Base-by-base conservation (phyloP, 495 filamentous ascomycete genomes). In the Aspergillus affinis region DNA sequence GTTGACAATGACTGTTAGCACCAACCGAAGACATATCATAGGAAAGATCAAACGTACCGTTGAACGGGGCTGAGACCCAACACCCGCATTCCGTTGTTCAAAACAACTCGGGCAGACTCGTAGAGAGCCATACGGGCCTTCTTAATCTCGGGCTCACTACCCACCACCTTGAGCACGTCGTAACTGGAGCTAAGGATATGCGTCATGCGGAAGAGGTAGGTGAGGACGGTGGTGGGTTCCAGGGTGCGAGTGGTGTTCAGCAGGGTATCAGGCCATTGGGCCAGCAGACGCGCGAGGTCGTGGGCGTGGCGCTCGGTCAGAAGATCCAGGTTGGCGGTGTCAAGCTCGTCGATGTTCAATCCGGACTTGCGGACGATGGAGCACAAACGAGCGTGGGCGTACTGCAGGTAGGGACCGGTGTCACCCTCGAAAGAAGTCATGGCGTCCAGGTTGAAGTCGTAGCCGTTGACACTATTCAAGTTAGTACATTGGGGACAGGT, bases 141-240 rank as follows among this genome's bases (percentile, higher is more conserved):
- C 79, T 88, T 89, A 41, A 90, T 65, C 66, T 87, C 87, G 17
- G 81, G 81, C 69, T 84, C 83, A 66, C 85, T 90, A 49, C 90
- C 89, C 13, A 93, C 82, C 23, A 96, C 88, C 68, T 89, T 82
- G 32, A 96, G 81, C 5, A 90, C 83, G 65, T 92, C 91, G 70
- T 94, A 96, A 70, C 87, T 89, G 44, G 86, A 90, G 78, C 89
- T 93, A 56, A 96, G 73, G 53, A 86, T 80, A 70, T 94, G 91
- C 1, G 90, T 95, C 88, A 96, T 88, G 75, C 86, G 88, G 80
- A 93, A 93, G 48, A 96, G 83, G 75, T 94, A 96, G 12, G 86
- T 86, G 32, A 96, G 77, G 52, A 95, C 79, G 7, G 84, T 87
- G 48, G 84, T 75, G 18, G 87, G 86, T 71, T 90, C 87, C 49